Evolutionary conservation across 75 land plant species (phyloP).

Genomic region (Isoetes taiwanensis): DNA sequence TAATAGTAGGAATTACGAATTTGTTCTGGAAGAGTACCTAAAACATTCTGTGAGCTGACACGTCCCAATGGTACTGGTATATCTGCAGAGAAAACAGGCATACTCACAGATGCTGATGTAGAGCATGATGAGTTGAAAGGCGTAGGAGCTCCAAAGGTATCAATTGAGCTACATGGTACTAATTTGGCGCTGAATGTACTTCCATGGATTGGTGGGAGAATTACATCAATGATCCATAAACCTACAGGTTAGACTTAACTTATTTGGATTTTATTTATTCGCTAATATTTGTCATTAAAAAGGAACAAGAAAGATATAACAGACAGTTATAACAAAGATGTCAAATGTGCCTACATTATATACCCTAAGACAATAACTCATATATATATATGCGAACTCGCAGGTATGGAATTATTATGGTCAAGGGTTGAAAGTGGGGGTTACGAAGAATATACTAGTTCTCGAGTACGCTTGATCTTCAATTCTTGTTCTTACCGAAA

Average conservation of each 20-base stretch:
- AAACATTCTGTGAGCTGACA: not conserved
- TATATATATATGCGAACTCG: not conserved
- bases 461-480: constrained; percentile 50
- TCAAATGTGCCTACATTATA: too few relatives aligned
- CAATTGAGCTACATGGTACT: constrained; percentile 49
- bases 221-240: constrained; percentile 68
- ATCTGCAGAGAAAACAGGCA: constrained; percentile 35
- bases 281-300: too few relatives aligned
- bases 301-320: too few relatives aligned
- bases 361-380: not conserved
- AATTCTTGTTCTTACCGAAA: constrained; percentile 60
- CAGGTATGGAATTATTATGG: constrained; percentile 65
- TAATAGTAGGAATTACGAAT: too few relatives aligned
- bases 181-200: constrained; percentile 59
- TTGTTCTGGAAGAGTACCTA: not conserved
- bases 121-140: constrained; percentile 39
- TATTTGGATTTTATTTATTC: too few relatives aligned
- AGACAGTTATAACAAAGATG: too few relatives aligned
- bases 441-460: constrained; percentile 75
- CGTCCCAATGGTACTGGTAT: not conserved
- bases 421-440: constrained; percentile 61
- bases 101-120: constrained; percentile 33
- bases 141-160: constrained; percentile 35
- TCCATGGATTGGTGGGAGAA: constrained; percentile 95
- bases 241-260: constrained; percentile 64